Evolutionary conservation across 2,329 filamentous ascomycete genomes (phyloP).

Genomic region (Colletotrichum coccodes): DNA sequence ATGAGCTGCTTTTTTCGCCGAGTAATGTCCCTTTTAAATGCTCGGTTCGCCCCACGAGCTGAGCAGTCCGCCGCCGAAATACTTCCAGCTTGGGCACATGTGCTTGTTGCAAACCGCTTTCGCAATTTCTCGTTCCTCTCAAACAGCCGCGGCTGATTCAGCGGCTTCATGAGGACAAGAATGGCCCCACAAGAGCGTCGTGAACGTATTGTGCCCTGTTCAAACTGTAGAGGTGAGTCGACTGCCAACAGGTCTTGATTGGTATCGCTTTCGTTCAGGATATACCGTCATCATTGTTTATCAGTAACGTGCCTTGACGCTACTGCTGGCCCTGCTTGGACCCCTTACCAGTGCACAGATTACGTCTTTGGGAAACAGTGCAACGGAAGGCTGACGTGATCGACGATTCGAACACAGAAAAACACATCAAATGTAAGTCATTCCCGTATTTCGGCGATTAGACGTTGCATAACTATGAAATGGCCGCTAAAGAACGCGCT

Average conservation of each 20-base stretch:
- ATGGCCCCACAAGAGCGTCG: conserved; percentile 21
- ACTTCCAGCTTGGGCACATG: conserved; percentile 11
- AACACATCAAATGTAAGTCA: conserved; percentile 10
- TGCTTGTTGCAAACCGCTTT: neutral
- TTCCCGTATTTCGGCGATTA: too few species aligned
- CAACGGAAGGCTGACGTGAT: neutral
- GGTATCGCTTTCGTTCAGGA: too few species aligned
- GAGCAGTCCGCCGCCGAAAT: neutral
- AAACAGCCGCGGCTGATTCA: neutral
- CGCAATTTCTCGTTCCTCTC: neutral
- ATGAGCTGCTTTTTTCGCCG: neutral
- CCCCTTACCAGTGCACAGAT: too few species aligned
- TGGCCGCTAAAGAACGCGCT: too few species aligned
- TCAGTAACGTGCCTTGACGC: too few species aligned
- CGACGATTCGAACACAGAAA: neutral
- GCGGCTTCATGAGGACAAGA: neutral
- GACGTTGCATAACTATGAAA: too few species aligned
- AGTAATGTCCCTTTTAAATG: conserved; percentile 10
- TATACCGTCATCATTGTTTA: too few species aligned
- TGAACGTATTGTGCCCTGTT: conserved; percentile 12
- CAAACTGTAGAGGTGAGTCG: conserved; percentile 13
- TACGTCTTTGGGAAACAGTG: too few species aligned
- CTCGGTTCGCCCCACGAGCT: neutral
- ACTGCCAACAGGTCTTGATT: neutral
- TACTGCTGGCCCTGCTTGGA: too few species aligned